Conservation (phyloP, 257 asterid genomes). For the Petunia secreta region DNA sequence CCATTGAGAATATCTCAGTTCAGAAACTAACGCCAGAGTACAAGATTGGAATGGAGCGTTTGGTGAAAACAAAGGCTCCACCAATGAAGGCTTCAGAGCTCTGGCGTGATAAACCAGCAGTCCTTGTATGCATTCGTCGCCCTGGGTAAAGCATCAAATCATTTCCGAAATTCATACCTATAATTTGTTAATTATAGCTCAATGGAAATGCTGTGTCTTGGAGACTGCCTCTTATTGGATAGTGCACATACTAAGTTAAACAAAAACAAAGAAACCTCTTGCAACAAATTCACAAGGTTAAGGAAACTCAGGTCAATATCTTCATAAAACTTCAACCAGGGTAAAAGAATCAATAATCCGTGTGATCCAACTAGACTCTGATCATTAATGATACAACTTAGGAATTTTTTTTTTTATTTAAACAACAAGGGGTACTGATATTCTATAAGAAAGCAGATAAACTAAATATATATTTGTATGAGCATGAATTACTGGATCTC, state of each 20-base stretch:
- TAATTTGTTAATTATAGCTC: not conserved
- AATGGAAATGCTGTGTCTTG: not conserved
- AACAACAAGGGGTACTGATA: not conserved
- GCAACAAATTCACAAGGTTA: not conserved
- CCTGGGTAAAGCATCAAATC: constrained; percentile 61
- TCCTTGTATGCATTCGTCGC: constrained; percentile 81
- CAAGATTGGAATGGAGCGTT: constrained; percentile 67
- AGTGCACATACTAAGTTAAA: not conserved
- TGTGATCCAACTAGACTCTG: not conserved
- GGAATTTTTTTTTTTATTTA: not conserved
- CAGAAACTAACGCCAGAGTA: constrained; percentile 75
- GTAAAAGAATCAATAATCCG: not conserved
- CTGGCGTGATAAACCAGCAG: constrained; percentile 75
- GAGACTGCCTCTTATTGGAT: not conserved
- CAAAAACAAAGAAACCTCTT: not conserved
- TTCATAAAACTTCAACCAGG: not conserved
- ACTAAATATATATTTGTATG: not conserved
- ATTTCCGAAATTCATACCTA: not conserved
- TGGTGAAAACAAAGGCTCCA: constrained; percentile 68
- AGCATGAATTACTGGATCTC: constrained; percentile 19
- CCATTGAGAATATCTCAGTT: constrained; percentile 59
- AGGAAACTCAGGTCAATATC: not conserved
- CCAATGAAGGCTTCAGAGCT: constrained; percentile 74
- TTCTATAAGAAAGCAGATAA: not conserved
- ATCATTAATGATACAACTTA: constrained; percentile 6